These are phyloP conservation scores for Boletus rex-veris DNA, from an alignment of 768 basidiomycete genomes.

Conservation along the genomic window DNA sequence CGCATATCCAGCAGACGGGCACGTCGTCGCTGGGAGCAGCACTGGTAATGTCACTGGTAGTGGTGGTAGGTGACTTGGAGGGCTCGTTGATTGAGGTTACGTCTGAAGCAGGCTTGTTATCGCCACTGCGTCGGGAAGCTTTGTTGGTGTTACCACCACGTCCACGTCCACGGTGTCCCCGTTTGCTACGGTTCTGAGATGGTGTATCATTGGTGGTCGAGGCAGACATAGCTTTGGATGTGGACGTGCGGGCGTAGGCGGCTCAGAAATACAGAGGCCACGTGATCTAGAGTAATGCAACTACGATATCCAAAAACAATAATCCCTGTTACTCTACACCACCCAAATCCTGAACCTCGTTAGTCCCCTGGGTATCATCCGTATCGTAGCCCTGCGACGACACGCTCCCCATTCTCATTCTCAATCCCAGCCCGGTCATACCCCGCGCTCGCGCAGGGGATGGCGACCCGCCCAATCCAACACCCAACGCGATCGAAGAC, in stretches of 20 bases:
- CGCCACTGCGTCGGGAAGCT: neutral
- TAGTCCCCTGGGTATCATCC: neutral
- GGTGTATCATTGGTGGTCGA: constrained; percentile 15
- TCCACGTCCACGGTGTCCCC: constrained; percentile 21
- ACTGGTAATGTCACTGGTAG: neutral
- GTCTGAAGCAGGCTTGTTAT: constrained; percentile 1
- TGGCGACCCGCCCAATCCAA: constrained; percentile 20
- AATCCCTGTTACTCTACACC: constrained; percentile 17
- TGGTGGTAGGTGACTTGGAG: neutral
- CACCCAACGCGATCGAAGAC: constrained; percentile 28
- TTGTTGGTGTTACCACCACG: constrained; percentile 13
- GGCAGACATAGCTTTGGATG: constrained; percentile 13
- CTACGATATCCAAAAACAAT: neutral
- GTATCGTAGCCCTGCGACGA: neutral
- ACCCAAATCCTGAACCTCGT: constrained; percentile 11
- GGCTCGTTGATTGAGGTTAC: neutral
- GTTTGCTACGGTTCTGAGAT: constrained; percentile 4
- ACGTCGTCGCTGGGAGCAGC: constrained; percentile 21
- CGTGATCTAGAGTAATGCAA: neutral
- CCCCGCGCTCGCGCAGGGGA: constrained; percentile 6
- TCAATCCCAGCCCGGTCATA: neutral
- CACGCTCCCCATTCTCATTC: neutral
- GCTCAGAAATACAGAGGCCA: neutral
- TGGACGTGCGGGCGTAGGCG: neutral
- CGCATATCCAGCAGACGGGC: constrained; percentile 85